Conservation (phyloP, 2,329 filamentous ascomycete species). For the Sarocladiaceae sp. region DNA sequence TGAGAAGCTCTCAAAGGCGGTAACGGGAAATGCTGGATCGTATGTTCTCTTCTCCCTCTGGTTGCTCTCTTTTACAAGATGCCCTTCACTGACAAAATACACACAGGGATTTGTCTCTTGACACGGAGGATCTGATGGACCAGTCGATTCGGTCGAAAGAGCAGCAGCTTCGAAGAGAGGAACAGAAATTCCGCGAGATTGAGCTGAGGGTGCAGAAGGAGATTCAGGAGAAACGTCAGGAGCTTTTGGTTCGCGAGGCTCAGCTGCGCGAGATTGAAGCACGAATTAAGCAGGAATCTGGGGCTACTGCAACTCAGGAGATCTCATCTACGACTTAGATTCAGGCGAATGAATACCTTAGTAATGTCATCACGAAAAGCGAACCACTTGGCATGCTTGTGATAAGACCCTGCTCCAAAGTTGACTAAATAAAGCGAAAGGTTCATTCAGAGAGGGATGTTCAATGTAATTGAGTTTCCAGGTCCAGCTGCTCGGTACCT, state of each 20-base stretch:
- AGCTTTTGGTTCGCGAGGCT: conserved; percentile 93
- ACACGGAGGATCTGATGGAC: conserved; percentile 92
- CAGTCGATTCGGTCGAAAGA: conserved; percentile 99
- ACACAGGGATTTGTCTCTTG: conserved; percentile 71
- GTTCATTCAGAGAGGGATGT: no score
- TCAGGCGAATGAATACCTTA: no score
- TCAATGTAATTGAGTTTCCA: no score
- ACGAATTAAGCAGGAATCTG: conserved; percentile 93
- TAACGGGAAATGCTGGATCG: conserved; percentile 87
- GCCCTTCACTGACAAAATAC: conserved; percentile 23
- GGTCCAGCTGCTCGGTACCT: no score
- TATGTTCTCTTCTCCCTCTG: conserved; percentile 51
- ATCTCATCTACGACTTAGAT: no score
- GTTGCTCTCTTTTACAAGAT: no score
- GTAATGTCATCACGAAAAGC: no score
- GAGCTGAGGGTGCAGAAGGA: conserved; percentile 99
- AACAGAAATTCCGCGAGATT: conserved; percentile 99
- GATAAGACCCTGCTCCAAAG: no score
- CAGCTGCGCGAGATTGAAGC: conserved; percentile 99
- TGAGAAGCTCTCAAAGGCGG: conserved; percentile 99
- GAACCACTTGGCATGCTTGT: no score
- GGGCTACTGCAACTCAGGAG: no score
- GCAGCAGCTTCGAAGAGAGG: conserved; percentile 96
- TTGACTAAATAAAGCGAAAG: no score
- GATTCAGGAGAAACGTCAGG: conserved; percentile 99